Conservation (phyloP, 345 rosid genomes). For the Cardamine resedifolia region DNA sequence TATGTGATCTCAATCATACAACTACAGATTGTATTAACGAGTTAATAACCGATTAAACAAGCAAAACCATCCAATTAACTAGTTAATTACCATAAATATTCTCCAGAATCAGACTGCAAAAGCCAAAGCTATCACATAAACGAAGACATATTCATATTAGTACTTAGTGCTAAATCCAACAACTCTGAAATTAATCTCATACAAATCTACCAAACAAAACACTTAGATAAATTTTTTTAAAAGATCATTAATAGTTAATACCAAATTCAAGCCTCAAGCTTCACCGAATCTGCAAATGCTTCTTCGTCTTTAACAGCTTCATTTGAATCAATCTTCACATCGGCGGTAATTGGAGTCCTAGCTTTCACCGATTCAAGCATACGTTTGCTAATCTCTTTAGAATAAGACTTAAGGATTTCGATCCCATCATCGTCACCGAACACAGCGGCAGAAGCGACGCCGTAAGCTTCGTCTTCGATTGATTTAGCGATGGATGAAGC, state of each 20-base stretch:
- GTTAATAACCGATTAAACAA: neutral
- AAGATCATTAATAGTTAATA: neutral
- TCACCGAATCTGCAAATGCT: neutral
- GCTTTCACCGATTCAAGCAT: constrained; percentile 68
- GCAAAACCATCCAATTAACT: neutral
- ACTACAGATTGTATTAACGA: too few species aligned
- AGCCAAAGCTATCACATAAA: too few species aligned
- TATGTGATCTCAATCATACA: too few species aligned
- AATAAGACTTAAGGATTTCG: constrained; percentile 71
- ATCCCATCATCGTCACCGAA: constrained; percentile 63
- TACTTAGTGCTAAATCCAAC: too few species aligned
- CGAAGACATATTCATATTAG: neutral
- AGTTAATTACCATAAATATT: too few species aligned
- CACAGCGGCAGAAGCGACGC: constrained; percentile 40
- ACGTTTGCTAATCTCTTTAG: constrained; percentile 81
- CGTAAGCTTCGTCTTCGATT: constrained; percentile 74
- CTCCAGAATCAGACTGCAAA: too few species aligned
- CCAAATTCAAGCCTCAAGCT: neutral
- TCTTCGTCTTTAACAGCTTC: neutral
- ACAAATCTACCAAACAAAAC: neutral
- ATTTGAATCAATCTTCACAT: neutral
- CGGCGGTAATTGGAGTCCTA: neutral
- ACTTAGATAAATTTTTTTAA: neutral
- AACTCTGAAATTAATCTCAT: neutral
- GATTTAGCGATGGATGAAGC: constrained; percentile 50